Conservation (phyloP, 129 eudicot species). For the Oenanthe sinensis region DNA sequence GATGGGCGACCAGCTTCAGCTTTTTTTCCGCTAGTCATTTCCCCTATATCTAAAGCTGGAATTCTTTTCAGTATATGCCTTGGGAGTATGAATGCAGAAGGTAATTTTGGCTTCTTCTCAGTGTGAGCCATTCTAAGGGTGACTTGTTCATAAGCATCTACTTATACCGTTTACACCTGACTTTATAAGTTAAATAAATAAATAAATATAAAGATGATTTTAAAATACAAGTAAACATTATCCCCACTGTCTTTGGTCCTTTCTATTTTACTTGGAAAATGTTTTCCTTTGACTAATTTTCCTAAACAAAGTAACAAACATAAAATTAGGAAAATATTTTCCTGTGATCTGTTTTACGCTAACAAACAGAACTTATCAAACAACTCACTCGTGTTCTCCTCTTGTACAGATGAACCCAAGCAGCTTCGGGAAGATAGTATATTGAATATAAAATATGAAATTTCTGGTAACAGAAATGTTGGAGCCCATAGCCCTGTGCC, state of each 20-base stretch:
- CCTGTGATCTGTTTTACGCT: background rate
- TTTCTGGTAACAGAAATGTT: conserved; percentile 53
- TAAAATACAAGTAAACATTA: no score
- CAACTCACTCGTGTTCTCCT: conserved; percentile 13
- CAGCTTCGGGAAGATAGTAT: conserved; percentile 42
- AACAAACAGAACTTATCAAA: background rate
- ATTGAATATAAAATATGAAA: conserved; percentile 56
- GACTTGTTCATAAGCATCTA: background rate
- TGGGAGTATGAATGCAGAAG: conserved; percentile 26
- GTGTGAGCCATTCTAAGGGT: background rate
- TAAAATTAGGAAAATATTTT: background rate
- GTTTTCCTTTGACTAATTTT: background rate
- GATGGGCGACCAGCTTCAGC: conserved; percentile 67
- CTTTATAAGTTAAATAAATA: background rate
- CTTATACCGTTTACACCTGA: background rate
- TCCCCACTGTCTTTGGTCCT: no score
- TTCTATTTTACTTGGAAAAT: background rate
- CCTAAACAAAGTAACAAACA: background rate
- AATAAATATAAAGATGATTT: background rate
- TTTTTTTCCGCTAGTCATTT: conserved; percentile 67
- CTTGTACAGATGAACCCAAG: conserved; percentile 53
- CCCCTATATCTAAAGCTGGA: conserved; percentile 73
- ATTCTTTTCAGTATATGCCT: conserved; percentile 60
- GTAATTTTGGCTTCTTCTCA: conserved; percentile 24
- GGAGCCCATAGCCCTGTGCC: conserved; percentile 79